Percentiles rank a stretch among this genome's conserved stretches.
phyloP scores from a whole-genome alignment of 768 basidiomycete genomes.

The Termitomyces sp. region DNA sequence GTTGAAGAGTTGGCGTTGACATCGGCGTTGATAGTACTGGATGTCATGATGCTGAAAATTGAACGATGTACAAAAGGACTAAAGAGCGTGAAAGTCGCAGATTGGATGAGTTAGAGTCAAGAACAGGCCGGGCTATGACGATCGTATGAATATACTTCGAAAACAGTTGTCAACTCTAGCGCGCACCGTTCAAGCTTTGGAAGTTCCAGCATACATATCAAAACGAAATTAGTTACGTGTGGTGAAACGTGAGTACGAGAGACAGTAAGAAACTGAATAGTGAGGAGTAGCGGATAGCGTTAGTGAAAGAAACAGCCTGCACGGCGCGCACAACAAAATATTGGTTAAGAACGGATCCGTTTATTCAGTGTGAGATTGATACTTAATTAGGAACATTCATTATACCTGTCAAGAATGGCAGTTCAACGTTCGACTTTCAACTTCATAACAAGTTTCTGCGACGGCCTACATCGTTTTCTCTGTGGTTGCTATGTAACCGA shows the following conservation, averaged over 20 bases:
- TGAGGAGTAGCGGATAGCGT: not conserved
- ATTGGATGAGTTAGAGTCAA: not conserved
- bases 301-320: not conserved
- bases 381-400: slow-evolving; percentile 10
- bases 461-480: not conserved
- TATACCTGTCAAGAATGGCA: not conserved
- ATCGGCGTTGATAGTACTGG: slow-evolving; percentile 12
- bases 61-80: not conserved
- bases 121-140: slow-evolving; percentile 2
- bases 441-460: not conserved
- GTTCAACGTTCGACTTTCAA: not conserved
- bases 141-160: slow-evolving; percentile 7
- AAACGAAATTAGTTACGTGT: not conserved
- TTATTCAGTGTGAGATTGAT: slow-evolving; percentile 2
- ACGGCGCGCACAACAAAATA: not conserved
- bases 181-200: not conserved
- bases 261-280: not conserved
- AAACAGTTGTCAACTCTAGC: slow-evolving; percentile 1
- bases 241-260: not conserved
- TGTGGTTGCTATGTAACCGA: not conserved
- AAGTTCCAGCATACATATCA: slow-evolving; percentile 4
- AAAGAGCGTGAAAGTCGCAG: not conserved
- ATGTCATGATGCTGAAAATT: slow-evolving; percentile 18
- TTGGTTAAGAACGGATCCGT: not conserved
- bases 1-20: slow-evolving; percentile 14